Conservation (phyloP, 108 stramenopile species). For the Skeletonema tropicum region DNA sequence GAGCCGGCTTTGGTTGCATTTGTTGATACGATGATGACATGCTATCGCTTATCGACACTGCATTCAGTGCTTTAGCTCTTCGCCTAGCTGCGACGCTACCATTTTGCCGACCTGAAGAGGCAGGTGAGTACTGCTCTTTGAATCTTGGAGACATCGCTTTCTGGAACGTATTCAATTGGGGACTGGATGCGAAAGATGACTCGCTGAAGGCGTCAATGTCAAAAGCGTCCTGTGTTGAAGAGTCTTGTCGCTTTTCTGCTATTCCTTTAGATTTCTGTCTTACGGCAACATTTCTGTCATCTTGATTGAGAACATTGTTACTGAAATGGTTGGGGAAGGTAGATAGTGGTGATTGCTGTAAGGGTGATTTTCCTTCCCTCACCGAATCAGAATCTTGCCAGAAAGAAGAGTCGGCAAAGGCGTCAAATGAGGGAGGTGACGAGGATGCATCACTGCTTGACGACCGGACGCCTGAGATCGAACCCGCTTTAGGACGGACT, state of each 20-base stretch:
- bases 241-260: neutral
- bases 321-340: neutral
- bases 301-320: neutral
- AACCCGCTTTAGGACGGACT: neutral
- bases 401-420: neutral
- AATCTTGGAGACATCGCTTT: neutral
- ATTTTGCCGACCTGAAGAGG: neutral
- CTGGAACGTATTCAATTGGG: neutral
- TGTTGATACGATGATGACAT: conserved; percentile 2
- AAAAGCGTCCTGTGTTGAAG: neutral
- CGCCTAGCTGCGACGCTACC: neutral
- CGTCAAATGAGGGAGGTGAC: neutral
- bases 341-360: neutral
- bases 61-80: conserved; percentile 4
- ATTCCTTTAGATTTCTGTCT: neutral
- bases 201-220: conserved; percentile 1
- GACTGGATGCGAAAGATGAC: neutral
- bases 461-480: neutral
- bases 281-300: neutral
- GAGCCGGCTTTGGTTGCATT: neutral
- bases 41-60: neutral
- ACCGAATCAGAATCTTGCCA: neutral
- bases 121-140: neutral
- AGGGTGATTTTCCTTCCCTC: neutral
- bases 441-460: neutral